These are phyloP conservation scores for Aspergillus cavernicola DNA, from an alignment of 495 filamentous ascomycete genomes.

Conservation along the genomic window DNA sequence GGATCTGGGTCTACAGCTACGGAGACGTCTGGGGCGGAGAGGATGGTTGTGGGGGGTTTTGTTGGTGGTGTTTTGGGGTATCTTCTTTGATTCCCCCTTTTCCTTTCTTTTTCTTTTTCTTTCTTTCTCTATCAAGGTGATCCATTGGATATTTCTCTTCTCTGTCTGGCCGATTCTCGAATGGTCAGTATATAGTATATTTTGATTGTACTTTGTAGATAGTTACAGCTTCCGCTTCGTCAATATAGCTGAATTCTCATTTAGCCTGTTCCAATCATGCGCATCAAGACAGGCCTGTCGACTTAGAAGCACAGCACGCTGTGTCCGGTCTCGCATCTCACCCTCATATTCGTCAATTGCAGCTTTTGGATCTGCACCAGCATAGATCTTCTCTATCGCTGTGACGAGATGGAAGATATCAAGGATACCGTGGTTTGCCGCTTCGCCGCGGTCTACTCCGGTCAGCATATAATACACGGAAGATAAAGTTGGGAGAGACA, in stretches of 20 bases:
- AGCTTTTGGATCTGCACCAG: constrained; percentile 14
- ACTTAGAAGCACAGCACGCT: constrained; percentile 51
- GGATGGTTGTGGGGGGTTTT: neutral
- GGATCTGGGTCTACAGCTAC: constrained; percentile 19
- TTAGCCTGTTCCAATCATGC: constrained; percentile 45
- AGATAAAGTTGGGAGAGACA: constrained; percentile 10
- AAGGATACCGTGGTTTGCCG: constrained; percentile 53
- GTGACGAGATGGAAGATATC: constrained; percentile 35
- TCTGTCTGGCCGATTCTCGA: too few species aligned
- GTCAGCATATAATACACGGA: neutral
- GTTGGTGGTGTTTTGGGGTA: neutral
- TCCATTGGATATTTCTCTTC: too few species aligned
- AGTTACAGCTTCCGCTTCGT: too few species aligned
- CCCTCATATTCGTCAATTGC: constrained; percentile 50
- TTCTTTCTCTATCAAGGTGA: too few species aligned
- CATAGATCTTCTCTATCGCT: constrained; percentile 19
- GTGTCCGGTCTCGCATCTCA: constrained; percentile 45
- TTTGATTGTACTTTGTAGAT: too few species aligned
- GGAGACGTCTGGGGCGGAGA: neutral
- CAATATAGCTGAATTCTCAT: constrained; percentile 27
- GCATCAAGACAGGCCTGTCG: constrained; percentile 58
- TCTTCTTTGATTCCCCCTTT: too few species aligned
- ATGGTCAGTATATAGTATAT: too few species aligned
- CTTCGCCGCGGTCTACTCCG: constrained; percentile 47
- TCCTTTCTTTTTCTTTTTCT: too few species aligned